A percentile compares a stretch with the other conserved stretches of the same genome.
Conservation (phyloP, 2,329 filamentous ascomycete genomes). For the Ophiosphaerella narmari region DNA sequence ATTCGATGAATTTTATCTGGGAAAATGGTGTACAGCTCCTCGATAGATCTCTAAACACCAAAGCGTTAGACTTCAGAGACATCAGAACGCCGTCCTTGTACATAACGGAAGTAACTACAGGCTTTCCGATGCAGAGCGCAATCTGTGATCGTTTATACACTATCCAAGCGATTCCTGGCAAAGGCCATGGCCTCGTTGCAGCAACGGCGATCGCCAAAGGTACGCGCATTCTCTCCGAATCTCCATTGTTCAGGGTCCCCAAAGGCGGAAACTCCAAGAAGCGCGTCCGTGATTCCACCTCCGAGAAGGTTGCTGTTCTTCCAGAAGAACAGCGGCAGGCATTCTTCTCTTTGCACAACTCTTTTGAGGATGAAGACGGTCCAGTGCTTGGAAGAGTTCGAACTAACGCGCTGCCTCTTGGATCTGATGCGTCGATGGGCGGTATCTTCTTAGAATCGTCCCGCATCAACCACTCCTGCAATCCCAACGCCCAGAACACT, state of each 20-base stretch:
- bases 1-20: no score
- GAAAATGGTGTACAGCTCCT: no score
- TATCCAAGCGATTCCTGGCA: slow-evolving; percentile 31
- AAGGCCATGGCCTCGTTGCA: slow-evolving; percentile 51
- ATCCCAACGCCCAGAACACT: slow-evolving; percentile 41
- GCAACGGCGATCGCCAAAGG: slow-evolving; percentile 43
- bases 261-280: slow-evolving; percentile 9
- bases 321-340: slow-evolving; percentile 23
- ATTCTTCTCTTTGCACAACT: slow-evolving; percentile 39
- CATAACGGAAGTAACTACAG: no score
- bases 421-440: slow-evolving; percentile 21
- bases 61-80: no score
- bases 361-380: slow-evolving; percentile 16
- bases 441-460: slow-evolving; percentile 44
- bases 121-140: no score
- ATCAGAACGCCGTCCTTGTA: no score
- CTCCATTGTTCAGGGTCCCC: slow-evolving; percentile 42
- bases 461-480: slow-evolving; percentile 47
- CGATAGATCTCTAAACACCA: no score
- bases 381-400: slow-evolving; percentile 28
- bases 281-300: slow-evolving; percentile 9
- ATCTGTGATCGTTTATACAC: no score
- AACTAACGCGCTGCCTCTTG: slow-evolving; percentile 41
- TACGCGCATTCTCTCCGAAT: slow-evolving; percentile 49
- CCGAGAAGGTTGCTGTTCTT: slow-evolving; percentile 23